Percentiles rank a stretch among this genome's conserved stretches.
phyloP scores from a whole-genome alignment of 2,329 filamentous ascomycete genomes.

The Rugonectria rugulosa region DNA sequence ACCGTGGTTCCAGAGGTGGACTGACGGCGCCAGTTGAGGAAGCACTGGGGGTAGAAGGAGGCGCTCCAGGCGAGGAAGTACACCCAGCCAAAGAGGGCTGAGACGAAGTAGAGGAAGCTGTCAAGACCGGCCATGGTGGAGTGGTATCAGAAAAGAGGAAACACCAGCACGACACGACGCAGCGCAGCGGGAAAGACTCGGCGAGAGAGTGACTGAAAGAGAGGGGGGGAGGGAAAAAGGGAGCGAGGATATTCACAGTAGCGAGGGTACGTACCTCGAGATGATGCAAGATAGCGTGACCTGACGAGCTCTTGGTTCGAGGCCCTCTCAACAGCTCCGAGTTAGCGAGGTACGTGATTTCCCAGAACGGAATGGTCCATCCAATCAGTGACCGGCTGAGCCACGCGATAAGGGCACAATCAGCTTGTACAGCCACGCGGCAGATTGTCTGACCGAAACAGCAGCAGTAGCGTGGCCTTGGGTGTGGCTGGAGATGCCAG shows the following conservation, averaged over 20 bases:
- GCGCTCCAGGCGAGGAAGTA: slow-evolving; percentile 82
- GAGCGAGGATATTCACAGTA: neutral
- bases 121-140: slow-evolving; percentile 28
- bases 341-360: neutral
- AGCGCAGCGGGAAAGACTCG: too few species aligned
- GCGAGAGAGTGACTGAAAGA: neutral
- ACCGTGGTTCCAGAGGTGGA: slow-evolving; percentile 86
- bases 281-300: slow-evolving; percentile 16
- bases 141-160: slow-evolving; percentile 1
- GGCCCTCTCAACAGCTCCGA: neutral
- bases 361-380: slow-evolving; percentile 3
- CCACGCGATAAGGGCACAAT: neutral
- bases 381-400: neutral
- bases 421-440: neutral
- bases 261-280: neutral
- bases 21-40: slow-evolving; percentile 78
- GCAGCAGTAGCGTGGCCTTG: neutral
- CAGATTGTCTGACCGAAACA: neutral
- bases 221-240: neutral
- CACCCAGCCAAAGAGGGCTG: slow-evolving; percentile 74
- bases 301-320: neutral
- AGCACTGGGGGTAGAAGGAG: slow-evolving; percentile 91
- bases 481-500: slow-evolving; percentile 4
- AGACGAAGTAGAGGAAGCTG: slow-evolving; percentile 57
- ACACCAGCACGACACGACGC: too few species aligned